Evolutionary conservation across 495 filamentous ascomycete species (phyloP).

Genomic region (Podospora didyma): DNA sequence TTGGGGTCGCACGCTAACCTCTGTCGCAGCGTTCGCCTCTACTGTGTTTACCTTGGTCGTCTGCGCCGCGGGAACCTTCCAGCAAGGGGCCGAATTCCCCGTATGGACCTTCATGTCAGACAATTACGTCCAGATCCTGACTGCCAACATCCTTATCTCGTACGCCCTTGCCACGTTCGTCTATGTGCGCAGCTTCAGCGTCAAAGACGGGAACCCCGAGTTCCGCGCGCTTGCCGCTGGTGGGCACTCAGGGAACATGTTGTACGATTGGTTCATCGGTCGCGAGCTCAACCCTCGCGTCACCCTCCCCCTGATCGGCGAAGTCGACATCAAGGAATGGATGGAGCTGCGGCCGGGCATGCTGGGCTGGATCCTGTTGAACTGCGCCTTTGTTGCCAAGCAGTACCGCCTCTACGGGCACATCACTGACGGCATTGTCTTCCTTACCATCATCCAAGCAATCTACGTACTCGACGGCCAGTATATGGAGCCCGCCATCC

Average conservation of each 20-base stretch:
- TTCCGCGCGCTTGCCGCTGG: constrained; percentile 76
- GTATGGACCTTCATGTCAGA: constrained; percentile 92
- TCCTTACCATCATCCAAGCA: constrained; percentile 73
- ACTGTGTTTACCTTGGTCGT: constrained; percentile 64
- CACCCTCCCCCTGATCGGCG: constrained; percentile 69
- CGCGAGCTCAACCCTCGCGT: constrained; percentile 94
- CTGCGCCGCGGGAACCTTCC: constrained; percentile 66
- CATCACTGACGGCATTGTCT: constrained; percentile 81
- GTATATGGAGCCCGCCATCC: constrained; percentile 86
- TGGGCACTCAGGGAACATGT: constrained; percentile 74
- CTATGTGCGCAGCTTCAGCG: constrained; percentile 75
- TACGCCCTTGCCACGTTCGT: constrained; percentile 65
- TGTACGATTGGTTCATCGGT: constrained; percentile 98
- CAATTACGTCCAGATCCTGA: constrained; percentile 82
- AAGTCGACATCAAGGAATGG: constrained; percentile 86
- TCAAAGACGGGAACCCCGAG: constrained; percentile 65
- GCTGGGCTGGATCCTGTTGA: constrained; percentile 83
- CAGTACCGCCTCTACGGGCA: constrained; percentile 82
- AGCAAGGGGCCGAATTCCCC: constrained; percentile 75
- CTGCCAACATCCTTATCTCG: constrained; percentile 73
- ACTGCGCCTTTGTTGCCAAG: constrained; percentile 79
- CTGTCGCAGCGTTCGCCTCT: constrained; percentile 65
- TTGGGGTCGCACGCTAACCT: constrained; percentile 5
- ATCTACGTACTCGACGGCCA: constrained; percentile 82
- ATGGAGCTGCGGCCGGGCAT: constrained; percentile 89